Evolutionary conservation across 169 alveolate genomes (phyloP), one percentile per base, ranked within the genome.

Genomic region (Cryptosporidium sp.): DNA sequence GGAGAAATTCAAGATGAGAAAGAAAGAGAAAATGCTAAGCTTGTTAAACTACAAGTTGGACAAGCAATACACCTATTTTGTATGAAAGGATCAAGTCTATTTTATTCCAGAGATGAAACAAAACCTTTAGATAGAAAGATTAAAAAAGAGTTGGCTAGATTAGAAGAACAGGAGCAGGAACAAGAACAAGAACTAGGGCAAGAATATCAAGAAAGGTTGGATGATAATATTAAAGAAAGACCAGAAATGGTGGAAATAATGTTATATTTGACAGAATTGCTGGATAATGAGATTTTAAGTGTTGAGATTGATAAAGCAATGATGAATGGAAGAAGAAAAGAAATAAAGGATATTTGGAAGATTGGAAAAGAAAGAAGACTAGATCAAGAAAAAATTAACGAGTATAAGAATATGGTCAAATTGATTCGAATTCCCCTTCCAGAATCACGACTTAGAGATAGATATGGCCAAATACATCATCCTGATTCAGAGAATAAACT

Each of bases 31-130:
- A 67, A 80, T 18, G 62, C 45, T 12, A 6, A 80, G 29, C n/a
- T 62, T 3, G 35, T 16, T 14, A 80, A 44, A n/a, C 10, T 80
- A 42, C 2, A 26, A 12, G 52, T 45, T 3, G 62, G 68, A 1
- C 42, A 80, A 51, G 89, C 89, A 31, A 8, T 80, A 60, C 73
- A 80, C 18, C 33, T 62, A 18, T 80, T 80, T 60, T 80, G 89
- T 16, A 16, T 62, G 42, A 60, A 29, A 5, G 72, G 80, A 18
- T 29, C 65, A 21, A 26, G 48, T 26, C 9, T 70, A 21, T 21
- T 39, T n/a, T 70, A 45, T 45, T 39, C 84, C 9, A 70, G 18
- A 45, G 84, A 70, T 44, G 65, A 35, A 42, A 37, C 75, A 65
- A 31, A 35, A 8, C 53, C 58, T 65, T 39, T 65, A 29, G 51